Percentiles rank a stretch among this genome's conserved stretches.
These are phyloP conservation scores for Beauveria australis DNA, from an alignment of 2,329 filamentous ascomycete species.

Conservation along the genomic window DNA sequence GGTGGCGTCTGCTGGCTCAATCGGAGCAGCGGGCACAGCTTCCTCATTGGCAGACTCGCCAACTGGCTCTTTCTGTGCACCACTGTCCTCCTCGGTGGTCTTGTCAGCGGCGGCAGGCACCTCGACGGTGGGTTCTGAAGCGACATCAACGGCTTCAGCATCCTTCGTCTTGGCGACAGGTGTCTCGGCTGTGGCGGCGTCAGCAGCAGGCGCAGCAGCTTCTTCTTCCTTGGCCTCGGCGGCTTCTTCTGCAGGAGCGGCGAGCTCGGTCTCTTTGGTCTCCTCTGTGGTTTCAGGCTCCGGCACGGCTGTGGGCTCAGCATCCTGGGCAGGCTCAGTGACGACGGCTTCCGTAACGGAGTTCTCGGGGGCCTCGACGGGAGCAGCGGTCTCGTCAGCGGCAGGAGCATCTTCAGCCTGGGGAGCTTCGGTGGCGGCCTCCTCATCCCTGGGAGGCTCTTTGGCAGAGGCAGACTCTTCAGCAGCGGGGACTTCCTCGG, in stretches of 20 bases:
- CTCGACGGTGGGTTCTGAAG: neutral
- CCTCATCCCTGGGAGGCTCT: constrained; percentile 13
- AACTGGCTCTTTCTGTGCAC: neutral
- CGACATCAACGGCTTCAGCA: neutral
- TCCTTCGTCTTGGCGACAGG: neutral
- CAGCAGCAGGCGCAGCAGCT: neutral
- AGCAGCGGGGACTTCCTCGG: neutral
- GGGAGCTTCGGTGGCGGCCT: neutral
- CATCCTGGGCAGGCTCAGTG: neutral
- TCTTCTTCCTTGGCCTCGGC: neutral
- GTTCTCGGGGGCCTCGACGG: neutral
- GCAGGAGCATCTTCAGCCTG: neutral
- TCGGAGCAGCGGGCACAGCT: neutral
- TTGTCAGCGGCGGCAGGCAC: neutral
- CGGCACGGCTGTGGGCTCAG: neutral
- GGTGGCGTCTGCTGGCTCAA: neutral
- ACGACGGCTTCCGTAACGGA: neutral
- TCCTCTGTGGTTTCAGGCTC: neutral
- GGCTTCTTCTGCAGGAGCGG: neutral
- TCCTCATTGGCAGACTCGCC: neutral
- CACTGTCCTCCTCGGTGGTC: neutral
- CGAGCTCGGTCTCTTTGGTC: neutral
- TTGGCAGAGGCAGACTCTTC: neutral
- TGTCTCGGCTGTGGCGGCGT: neutral
- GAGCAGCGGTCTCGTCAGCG: neutral